Base-by-base conservation (phyloP, 257 asterid genomes). In the Gardenia jasminoides region DNA sequence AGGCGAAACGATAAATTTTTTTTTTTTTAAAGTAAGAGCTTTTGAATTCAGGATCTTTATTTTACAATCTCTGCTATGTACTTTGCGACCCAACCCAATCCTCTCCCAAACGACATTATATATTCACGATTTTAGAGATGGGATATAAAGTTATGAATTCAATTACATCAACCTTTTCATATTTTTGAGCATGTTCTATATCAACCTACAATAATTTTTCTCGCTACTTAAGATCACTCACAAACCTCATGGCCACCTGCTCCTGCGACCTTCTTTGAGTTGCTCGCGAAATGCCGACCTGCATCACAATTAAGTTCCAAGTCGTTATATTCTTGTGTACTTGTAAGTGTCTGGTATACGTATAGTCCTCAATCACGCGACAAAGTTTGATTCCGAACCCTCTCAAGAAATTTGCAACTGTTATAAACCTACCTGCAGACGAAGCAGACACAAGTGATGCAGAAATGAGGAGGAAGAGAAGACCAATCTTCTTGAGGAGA, bases 391-490 rank as follows among this genome's bases (percentile, higher is more conserved):
- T 28, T 72, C 41, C 48, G 26, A 22, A 46, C 46, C 64, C 52
- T 13, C 11, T 8, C 56, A 61, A 39, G 26, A 46, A 33, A 64
- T 15, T 44, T 44, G 30, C 10, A 33, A 76, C n/a, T 9, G 72
- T 75, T 26, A 47, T 59, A 69, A 44, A 48, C 70, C 13, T 64
- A 92, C 97, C 96, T 86, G 96, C 97, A 83, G 87, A 80, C 44
- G 96, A 90, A 77, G 94, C 79, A 22, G 94, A 81, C 36, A 90
- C 26, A 82, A 91, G 72, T 59, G 91, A 82, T 1, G 90, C 86
- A 77, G 91, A 87, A 86, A 94, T 46, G 87, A 94, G 82, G 86
- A 94, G 91, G 81, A 89, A 86, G 86, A 94, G 86, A 62, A 92
- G 75, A 85, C 76, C 79, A 82, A 83, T 80, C 54, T 91, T 90